Evolutionary conservation across 108 stramenopile genomes (phyloP).

Genomic region (Skeletonema potamos): DNA sequence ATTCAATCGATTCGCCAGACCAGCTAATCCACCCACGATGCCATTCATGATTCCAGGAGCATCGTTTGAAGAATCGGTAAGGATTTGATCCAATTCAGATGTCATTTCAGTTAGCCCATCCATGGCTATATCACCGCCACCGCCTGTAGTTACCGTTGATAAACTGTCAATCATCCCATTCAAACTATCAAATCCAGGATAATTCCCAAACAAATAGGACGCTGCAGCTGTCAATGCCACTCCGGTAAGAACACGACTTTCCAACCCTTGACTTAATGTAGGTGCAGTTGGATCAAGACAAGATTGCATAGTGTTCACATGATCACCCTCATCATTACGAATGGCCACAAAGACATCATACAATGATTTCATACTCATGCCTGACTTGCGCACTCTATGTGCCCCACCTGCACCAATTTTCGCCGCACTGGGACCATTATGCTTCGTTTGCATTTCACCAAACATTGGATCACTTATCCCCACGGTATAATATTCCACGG

Average conservation of each 20-base stretch:
- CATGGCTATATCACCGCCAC: constrained; percentile 22
- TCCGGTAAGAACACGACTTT: constrained; percentile 47
- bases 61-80: constrained; percentile 7
- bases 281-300: constrained; percentile 47
- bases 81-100: constrained; percentile 30
- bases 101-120: constrained; percentile 3
- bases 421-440: constrained; percentile 7
- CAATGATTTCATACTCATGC: constrained; percentile 37
- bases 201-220: constrained; percentile 22
- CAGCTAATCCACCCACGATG: constrained; percentile 29
- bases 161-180: constrained; percentile 1
- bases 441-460: constrained; percentile 59
- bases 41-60: constrained; percentile 12
- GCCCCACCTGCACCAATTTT: background rate
- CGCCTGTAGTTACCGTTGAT: constrained; percentile 12
- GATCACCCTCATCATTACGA: constrained; percentile 62
- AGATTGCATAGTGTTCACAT: constrained; percentile 52
- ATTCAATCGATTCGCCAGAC: constrained; percentile 24
- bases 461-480: constrained; percentile 56
- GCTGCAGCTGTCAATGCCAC: constrained; percentile 40
- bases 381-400: constrained; percentile 35
- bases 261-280: constrained; percentile 36
- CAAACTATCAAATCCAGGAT: constrained; percentile 3
- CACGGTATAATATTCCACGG: constrained; percentile 67
- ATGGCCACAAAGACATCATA: constrained; percentile 66